A percentile compares a stretch with the other conserved stretches of the same genome.
phyloP scores from a whole-genome alignment of 2,329 filamentous ascomycete species.

The Harringtonia aguacate region DNA sequence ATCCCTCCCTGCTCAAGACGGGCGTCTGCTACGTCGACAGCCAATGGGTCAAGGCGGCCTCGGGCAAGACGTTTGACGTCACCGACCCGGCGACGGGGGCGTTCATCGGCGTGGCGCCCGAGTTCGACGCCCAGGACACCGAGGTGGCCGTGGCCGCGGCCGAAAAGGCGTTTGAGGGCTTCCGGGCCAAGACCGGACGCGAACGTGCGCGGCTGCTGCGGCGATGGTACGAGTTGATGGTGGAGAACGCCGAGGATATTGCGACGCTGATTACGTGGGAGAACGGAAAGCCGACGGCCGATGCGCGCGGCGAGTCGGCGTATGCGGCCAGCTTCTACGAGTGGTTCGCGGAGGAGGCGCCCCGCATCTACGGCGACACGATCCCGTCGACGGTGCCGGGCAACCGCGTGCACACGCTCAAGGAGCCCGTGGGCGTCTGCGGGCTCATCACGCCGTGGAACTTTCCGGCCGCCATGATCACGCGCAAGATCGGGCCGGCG shows the following conservation, averaged over 20 bases:
- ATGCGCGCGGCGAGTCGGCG: slow-evolving; percentile 60
- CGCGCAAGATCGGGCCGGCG: slow-evolving; percentile 58
- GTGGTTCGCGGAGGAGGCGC: slow-evolving; percentile 75
- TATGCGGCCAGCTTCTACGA: slow-evolving; percentile 70
- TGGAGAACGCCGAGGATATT: slow-evolving; percentile 69
- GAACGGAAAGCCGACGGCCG: slow-evolving; percentile 74
- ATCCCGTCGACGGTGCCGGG: slow-evolving; percentile 59
- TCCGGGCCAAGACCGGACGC: slow-evolving; percentile 61
- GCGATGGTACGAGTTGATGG: slow-evolving; percentile 72
- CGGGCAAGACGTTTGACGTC: slow-evolving; percentile 86
- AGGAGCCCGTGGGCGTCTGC: slow-evolving; percentile 76
- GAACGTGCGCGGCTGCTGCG: slow-evolving; percentile 64
- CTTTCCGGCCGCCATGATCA: slow-evolving; percentile 71
- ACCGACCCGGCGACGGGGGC: slow-evolving; percentile 74
- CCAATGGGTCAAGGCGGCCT: slow-evolving; percentile 77
- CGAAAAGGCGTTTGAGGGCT: slow-evolving; percentile 59
- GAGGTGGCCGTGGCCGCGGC: slow-evolving; percentile 78
- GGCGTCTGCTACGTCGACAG: slow-evolving; percentile 81
- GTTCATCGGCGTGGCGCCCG: slow-evolving; percentile 72
- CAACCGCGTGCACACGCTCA: slow-evolving; percentile 68
- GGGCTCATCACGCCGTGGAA: slow-evolving; percentile 85
- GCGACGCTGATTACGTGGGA: slow-evolving; percentile 80
- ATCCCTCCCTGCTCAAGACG: slow-evolving; percentile 73
- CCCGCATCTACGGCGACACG: slow-evolving; percentile 61
- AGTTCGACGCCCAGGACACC: slow-evolving; percentile 71